These are phyloP conservation scores for Nematodospora valgi DNA, from an alignment of 805 yeast species.

Conservation along the genomic window DNA sequence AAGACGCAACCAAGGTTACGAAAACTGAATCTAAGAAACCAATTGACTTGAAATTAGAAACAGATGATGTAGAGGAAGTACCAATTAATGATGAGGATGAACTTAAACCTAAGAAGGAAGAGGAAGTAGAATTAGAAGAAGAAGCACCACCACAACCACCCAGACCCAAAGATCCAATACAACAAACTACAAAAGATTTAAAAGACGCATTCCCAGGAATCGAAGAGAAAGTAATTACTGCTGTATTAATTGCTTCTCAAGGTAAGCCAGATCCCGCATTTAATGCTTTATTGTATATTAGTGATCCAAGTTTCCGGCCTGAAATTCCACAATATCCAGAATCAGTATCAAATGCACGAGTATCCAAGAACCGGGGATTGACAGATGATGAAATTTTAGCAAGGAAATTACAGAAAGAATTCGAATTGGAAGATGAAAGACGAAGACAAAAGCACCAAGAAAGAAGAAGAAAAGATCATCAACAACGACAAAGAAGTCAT, in stretches of 20 bases:
- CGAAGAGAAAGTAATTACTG: conserved; percentile 68
- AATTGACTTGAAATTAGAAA: neutral
- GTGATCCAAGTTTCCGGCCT: conserved; percentile 66
- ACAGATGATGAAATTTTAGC: conserved; percentile 80
- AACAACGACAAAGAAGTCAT: conserved; percentile 11
- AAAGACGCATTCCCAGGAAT: conserved; percentile 82
- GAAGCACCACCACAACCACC: conserved; percentile 31
- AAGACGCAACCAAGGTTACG: conserved; percentile 5
- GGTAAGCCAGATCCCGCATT: conserved; percentile 84
- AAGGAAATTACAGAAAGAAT: conserved; percentile 70
- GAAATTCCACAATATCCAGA: conserved; percentile 26
- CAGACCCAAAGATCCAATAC: conserved; percentile 62
- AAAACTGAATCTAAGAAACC: neutral
- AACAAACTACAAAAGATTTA: conserved; percentile 55
- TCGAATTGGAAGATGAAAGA: conserved; percentile 39
- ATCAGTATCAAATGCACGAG: neutral
- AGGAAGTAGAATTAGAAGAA: conserved; percentile 4
- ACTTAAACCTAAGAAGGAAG: neutral
- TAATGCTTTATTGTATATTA: conserved; percentile 75
- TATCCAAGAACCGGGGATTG: too few species aligned
- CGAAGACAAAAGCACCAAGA: conserved; percentile 23
- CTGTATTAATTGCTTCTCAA: conserved; percentile 80
- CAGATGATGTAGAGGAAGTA: conserved; percentile 7
- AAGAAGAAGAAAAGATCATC: conserved; percentile 12
- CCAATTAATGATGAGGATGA: conserved; percentile 8